phyloP scores from a whole-genome alignment of 495 filamentous ascomycete genomes.

The Aspergillus sclerotioniger region DNA sequence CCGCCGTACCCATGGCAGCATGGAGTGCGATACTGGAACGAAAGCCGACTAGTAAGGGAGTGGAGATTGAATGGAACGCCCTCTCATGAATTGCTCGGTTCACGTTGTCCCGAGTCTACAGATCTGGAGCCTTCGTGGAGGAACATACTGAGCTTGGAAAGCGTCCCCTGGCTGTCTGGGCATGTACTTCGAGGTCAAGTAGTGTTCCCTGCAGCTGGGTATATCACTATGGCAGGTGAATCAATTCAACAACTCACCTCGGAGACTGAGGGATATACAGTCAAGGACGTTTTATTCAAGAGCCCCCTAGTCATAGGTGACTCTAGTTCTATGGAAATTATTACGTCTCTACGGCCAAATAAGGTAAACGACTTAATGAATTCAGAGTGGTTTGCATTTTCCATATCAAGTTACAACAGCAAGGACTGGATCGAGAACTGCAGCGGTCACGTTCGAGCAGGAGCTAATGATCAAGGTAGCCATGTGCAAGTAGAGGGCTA shows the following conservation, averaged over 20 bases:
- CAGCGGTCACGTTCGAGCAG: conserved; percentile 30
- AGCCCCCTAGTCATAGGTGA: conserved; percentile 31
- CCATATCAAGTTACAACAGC: conserved; percentile 36
- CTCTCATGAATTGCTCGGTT: conserved; percentile 46
- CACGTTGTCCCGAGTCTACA: conserved; percentile 32
- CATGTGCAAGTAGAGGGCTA: neutral
- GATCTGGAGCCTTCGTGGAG: conserved; percentile 45
- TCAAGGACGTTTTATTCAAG: conserved; percentile 17
- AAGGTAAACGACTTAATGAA: conserved; percentile 31
- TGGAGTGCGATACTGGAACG: conserved; percentile 40
- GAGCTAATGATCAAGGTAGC: neutral
- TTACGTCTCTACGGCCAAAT: conserved; percentile 32
- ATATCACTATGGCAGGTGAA: conserved; percentile 46
- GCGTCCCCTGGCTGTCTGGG: conserved; percentile 48
- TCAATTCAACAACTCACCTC: conserved; percentile 34
- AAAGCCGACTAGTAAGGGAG: conserved; percentile 39
- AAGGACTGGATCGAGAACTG: conserved; percentile 41
- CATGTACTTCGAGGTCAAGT: conserved; percentile 35
- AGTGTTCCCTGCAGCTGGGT: conserved; percentile 47
- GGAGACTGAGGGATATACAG: neutral
- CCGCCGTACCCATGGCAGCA: conserved; percentile 53
- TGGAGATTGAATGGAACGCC: conserved; percentile 43
- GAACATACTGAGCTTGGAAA: conserved; percentile 38
- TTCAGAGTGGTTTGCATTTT: conserved; percentile 46
- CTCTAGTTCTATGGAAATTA: conserved; percentile 21